Percentiles rank a stretch among this genome's conserved stretches.
These are phyloP conservation scores for Ambrosiella cleistominuta DNA, from an alignment of 2,329 filamentous ascomycete genomes.

Conservation along the genomic window DNA sequence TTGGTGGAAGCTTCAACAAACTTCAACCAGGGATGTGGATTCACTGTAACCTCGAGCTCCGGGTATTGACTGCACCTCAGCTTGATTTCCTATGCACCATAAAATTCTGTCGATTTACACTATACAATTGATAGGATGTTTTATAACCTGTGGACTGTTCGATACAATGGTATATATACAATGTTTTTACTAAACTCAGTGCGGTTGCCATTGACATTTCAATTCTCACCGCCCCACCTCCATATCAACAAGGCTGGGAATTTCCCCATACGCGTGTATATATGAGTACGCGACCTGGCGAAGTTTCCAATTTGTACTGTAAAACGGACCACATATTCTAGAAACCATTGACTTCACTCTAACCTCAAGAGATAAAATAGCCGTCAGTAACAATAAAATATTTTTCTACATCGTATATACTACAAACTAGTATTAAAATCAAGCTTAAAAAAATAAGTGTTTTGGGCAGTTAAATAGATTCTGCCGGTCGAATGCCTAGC, in stretches of 20 bases:
- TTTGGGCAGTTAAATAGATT: conserved; percentile 4
- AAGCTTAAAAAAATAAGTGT: neutral
- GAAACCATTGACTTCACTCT: too few species aligned
- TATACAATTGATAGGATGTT: too few species aligned
- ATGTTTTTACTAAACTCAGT: too few species aligned
- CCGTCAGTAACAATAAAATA: too few species aligned
- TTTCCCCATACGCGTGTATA: conserved; percentile 8
- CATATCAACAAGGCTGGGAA: conserved; percentile 3
- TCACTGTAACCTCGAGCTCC: neutral
- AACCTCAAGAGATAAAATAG: too few species aligned
- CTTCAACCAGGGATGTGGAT: neutral
- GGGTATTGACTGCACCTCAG: neutral
- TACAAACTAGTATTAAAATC: too few species aligned
- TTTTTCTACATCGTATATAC: too few species aligned
- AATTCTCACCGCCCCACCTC: conserved; percentile 6
- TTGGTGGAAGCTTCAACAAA: conserved; percentile 2
- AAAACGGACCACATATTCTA: neutral
- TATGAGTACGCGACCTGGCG: neutral
- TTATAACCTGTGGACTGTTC: too few species aligned
- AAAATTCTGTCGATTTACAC: too few species aligned
- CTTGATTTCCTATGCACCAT: too few species aligned
- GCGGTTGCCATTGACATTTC: neutral
- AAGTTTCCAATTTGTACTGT: neutral
- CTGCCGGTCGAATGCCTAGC: neutral
- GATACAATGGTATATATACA: too few species aligned